Evolutionary conservation across 805 yeast genomes (phyloP), one percentile per base, ranked within the genome.

Genomic region (Komagataella pastoris): DNA sequence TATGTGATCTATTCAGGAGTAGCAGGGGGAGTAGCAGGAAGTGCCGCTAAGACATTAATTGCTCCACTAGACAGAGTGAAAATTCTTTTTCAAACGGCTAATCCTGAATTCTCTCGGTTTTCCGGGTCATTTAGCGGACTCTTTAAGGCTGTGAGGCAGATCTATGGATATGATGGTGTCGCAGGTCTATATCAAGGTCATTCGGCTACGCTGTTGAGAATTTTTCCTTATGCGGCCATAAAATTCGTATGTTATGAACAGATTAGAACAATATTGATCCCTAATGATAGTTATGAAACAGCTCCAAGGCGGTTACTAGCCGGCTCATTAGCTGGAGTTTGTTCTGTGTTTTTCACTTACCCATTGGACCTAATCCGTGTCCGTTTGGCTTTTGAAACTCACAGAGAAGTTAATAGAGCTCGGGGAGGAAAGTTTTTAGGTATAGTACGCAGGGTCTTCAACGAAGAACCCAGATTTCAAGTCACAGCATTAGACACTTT

Each of bases 161-260:
- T 93, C 23, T 79, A 79, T 68, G 52, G 58, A 6, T 72, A 69
- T 50, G 93, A 88, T 64, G 98, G 98, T 17, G 48, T 81, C 1
- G 55, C 69, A 47, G 99, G 99, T 1, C 77, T 93, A 51, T 91
- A 81, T 64, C 96, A 91, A 61, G 99, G 99, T 46, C 99, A 93
- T 65, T 87, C 96, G 3, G 97, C 95, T 1, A 93, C 99, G 0
- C 69, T 93, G 50, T 65, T 90, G 47, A 74, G 99, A 55, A 88
- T 93, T 3, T 91, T 93, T 65, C 99, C 99, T 1, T 93, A 93
- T 65, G 97, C 99, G 3, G 96, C 97, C 8, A 86, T 93, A 61
- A 93, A 93, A 65, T 93, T 91, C 65, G 96, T 93, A 14, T 90
- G 95, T 7, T 93, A 93, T 66, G 99, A 93, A 67, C 98, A 93